Conservation (phyloP, 2,329 filamentous ascomycete genomes). For the Aspergillus sp. region DNA sequence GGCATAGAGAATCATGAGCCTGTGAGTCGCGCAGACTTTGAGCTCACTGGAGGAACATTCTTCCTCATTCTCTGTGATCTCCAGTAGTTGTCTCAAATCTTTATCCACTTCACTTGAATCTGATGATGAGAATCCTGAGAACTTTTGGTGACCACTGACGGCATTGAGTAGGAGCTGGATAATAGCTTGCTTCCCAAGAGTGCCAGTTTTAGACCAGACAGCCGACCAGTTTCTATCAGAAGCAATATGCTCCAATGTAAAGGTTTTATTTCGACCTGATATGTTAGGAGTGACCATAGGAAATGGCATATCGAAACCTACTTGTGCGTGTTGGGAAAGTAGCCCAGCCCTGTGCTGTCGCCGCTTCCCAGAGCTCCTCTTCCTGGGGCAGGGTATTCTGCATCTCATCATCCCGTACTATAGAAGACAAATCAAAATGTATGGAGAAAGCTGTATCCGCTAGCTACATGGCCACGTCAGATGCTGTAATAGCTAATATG, state of each 20-base stretch:
- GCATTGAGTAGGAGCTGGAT: neutral
- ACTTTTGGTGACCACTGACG: neutral
- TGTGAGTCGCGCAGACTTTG: neutral
- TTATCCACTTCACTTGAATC: neutral
- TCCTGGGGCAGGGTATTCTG: neutral
- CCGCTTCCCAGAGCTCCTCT: neutral
- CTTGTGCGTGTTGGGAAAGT: neutral
- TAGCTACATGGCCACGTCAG: neutral
- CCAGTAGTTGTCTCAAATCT: neutral
- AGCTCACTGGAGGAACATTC: neutral
- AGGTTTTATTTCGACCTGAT: neutral
- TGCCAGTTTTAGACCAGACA: neutral
- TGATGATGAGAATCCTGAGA: neutral
- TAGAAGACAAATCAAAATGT: neutral
- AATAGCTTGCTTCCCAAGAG: conserved; percentile 2
- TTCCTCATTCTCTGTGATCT: neutral
- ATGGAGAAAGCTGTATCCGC: neutral
- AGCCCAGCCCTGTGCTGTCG: neutral
- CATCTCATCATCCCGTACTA: neutral
- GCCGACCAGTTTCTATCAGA: neutral
- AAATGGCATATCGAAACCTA: neutral
- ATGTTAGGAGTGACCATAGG: neutral
- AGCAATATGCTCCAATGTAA: neutral
- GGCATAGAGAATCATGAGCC: neutral
- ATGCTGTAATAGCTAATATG: neutral